These are phyloP conservation scores for Uronychia setigera DNA, from an alignment of 73 alveolate species.

Conservation along the genomic window DNA sequence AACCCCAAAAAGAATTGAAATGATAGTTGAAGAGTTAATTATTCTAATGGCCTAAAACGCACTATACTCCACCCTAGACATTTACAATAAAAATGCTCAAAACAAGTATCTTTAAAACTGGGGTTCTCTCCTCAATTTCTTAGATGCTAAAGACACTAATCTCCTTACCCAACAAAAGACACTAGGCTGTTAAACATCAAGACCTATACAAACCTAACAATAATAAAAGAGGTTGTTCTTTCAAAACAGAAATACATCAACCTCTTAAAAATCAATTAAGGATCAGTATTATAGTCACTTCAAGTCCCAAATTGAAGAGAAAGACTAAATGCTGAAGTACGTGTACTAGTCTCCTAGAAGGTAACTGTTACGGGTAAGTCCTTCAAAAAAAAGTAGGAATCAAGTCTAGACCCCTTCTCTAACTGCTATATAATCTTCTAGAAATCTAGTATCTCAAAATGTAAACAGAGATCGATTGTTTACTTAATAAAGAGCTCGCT, in stretches of 20 bases:
- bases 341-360: background rate
- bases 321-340: background rate
- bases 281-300: background rate
- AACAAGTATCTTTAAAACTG: conserved; percentile 59
- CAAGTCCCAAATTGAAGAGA: background rate
- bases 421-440: background rate
- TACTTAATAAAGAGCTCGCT: background rate
- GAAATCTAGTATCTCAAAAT: background rate
- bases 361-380: background rate
- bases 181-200: background rate
- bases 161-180: background rate
- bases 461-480: background rate
- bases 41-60: conserved; percentile 10
- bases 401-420: background rate
- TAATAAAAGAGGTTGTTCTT: background rate
- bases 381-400: background rate
- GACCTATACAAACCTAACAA: background rate
- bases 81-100: conserved; percentile 1
- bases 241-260: background rate
- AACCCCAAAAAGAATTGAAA: background rate
- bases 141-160: conserved; percentile 19
- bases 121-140: conserved; percentile 60
- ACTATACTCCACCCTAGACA: conserved; percentile 1
- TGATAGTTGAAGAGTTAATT: background rate
- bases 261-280: background rate